These are phyloP conservation scores for Cladosporium sp. DNA, from an alignment of 2,329 filamentous ascomycete species.

Conservation along the genomic window DNA sequence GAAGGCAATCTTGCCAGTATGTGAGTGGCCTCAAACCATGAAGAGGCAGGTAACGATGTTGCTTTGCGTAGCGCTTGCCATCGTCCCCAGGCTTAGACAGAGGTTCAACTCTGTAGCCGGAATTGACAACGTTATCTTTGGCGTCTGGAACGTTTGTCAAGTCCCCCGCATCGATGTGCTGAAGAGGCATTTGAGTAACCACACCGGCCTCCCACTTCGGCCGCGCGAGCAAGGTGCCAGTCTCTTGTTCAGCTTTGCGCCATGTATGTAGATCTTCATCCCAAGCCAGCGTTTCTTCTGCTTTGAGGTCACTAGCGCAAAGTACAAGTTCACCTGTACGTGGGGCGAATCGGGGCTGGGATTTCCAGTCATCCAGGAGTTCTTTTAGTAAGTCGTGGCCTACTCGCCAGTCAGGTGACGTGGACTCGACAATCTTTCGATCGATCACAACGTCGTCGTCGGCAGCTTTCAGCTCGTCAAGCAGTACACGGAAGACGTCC, in stretches of 20 bases:
- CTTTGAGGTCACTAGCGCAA: conserved; percentile 43
- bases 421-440: conserved; percentile 48
- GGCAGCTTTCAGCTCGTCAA: conserved; percentile 48
- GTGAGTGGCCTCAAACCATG: conserved; percentile 57
- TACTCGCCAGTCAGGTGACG: conserved; percentile 59
- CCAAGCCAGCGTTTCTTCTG: conserved; percentile 34
- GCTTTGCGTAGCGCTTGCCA: conserved; percentile 54
- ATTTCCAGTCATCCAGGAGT: conserved; percentile 39
- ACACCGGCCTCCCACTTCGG: conserved; percentile 60
- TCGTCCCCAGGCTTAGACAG: conserved; percentile 48
- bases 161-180: conserved; percentile 47
- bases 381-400: conserved; percentile 49
- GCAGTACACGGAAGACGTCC: conserved; percentile 53
- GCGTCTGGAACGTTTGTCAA: conserved; percentile 44
- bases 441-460: conserved; percentile 40
- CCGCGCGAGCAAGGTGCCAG: conserved; percentile 18
- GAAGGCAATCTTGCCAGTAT: conserved; percentile 54
- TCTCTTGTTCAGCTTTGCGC: conserved; percentile 19
- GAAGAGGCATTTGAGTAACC: conserved; percentile 53
- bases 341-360: conserved; percentile 51
- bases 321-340: conserved; percentile 59
- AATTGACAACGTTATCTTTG: conserved; percentile 47
- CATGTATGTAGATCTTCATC: conserved; percentile 30
- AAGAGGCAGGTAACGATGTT: conserved; percentile 57
- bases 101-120: conserved; percentile 59